A percentile compares a stretch with the other conserved stretches of the same genome.
Conservation (phyloP, 106 monocot genomes). For the Platanthera guangdongensis region DNA sequence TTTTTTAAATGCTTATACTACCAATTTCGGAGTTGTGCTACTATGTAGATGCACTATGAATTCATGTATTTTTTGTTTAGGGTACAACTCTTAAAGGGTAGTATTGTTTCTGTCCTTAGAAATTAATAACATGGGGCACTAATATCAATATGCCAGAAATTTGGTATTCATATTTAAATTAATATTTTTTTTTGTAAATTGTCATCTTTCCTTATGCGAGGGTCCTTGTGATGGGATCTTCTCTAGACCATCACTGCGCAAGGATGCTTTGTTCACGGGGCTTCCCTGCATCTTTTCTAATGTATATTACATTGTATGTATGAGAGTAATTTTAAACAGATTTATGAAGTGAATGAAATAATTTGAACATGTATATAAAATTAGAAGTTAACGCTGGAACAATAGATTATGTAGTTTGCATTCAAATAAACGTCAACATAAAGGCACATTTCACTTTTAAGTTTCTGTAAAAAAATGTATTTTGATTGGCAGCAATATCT, state of each 20-base stretch:
- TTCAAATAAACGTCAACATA: background rate
- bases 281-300: background rate
- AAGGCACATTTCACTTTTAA: background rate
- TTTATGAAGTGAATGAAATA: background rate
- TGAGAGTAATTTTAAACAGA: background rate
- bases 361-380: background rate
- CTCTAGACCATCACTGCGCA: too few relatives aligned
- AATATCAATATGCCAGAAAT: too few relatives aligned
- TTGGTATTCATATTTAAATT: too few relatives aligned
- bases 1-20: background rate
- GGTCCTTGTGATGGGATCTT: too few relatives aligned
- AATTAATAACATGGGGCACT: too few relatives aligned
- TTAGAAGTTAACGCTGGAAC: background rate
- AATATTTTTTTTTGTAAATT: too few relatives aligned
- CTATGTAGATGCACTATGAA: background rate
- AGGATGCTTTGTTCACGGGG: too few relatives aligned
- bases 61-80: background rate
- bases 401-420: background rate
- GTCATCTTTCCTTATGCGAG: too few relatives aligned
- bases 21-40: background rate
- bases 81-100: background rate
- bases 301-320: background rate
- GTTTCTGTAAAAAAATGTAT: background rate
- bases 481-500: background rate
- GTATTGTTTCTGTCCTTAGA: background rate